A percentile compares a stretch with the other conserved stretches of the same genome.
phyloP scores from a whole-genome alignment of 306 rosid genomes.

The Castanea crenata region DNA sequence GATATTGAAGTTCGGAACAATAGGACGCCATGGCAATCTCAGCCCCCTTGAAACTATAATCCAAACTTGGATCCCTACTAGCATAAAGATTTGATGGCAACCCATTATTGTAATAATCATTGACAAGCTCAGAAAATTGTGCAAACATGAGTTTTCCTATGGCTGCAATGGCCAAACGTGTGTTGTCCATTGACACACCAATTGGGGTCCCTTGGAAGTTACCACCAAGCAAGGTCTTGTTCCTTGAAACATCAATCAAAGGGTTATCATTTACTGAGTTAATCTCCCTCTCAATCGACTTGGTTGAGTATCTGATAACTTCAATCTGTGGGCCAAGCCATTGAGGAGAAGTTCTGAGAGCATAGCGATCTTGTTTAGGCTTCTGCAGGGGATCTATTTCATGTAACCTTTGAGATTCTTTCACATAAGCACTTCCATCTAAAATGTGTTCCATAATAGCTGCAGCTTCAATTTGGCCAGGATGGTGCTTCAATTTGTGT shows the following conservation, averaged over 20 bases:
- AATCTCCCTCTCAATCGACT: slow-evolving; percentile 45
- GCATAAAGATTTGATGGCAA: slow-evolving; percentile 42
- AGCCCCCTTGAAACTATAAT: slow-evolving; percentile 49
- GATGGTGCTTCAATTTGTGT: slow-evolving; percentile 46
- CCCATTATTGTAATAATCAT: slow-evolving; percentile 44
- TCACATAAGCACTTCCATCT: slow-evolving; percentile 42
- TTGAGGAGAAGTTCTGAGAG: slow-evolving; percentile 50
- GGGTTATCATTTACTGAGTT: slow-evolving; percentile 52
- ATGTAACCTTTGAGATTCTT: slow-evolving; percentile 11
- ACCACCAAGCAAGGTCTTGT: slow-evolving; percentile 38
- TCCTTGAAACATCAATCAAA: slow-evolving; percentile 33
- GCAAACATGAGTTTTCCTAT: slow-evolving; percentile 52
- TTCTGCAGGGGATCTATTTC: slow-evolving; percentile 38
- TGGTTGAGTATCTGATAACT: slow-evolving; percentile 37
- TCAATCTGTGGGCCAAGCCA: slow-evolving; percentile 56
- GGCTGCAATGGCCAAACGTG: slow-evolving; percentile 43
- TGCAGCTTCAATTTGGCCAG: slow-evolving; percentile 48
- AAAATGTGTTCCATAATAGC: slow-evolving; percentile 48
- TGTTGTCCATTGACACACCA: slow-evolving; percentile 52
- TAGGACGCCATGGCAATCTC: slow-evolving; percentile 54
- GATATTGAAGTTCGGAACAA: slow-evolving; percentile 47
- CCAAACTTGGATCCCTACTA: slow-evolving; percentile 47
- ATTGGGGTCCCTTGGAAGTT: slow-evolving; percentile 54
- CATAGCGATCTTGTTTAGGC: slow-evolving; percentile 46
- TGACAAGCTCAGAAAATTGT: slow-evolving; percentile 45